These are phyloP conservation scores for Amorphotheca resinae DNA, from an alignment of 495 filamentous ascomycete genomes.

Conservation along the genomic window DNA sequence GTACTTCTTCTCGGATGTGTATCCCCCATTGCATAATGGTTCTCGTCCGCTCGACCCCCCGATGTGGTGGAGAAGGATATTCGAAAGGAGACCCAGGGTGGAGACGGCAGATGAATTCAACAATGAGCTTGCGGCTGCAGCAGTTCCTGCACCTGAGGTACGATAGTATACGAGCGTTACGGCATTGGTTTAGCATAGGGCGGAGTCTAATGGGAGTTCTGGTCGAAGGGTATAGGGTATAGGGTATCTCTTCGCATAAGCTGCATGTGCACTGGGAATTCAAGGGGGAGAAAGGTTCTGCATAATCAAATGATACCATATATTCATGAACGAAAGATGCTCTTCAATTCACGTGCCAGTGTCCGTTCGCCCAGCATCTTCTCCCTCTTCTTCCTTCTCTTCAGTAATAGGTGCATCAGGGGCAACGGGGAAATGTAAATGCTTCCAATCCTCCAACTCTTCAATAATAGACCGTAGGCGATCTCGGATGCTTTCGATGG, in stretches of 20 bases:
- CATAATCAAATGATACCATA: conserved; percentile 14
- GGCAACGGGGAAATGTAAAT: conserved; percentile 48
- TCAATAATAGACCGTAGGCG: conserved; percentile 80
- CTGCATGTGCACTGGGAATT: not conserved
- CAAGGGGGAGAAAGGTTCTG: not conserved
- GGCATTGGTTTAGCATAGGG: conserved; percentile 1
- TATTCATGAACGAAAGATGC: conserved; percentile 1
- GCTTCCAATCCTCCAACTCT: conserved; percentile 88
- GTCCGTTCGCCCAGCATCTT: conserved; percentile 11
- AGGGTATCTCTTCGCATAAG: conserved; percentile 1
- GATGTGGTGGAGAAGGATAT: conserved; percentile 78
- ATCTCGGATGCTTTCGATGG: conserved; percentile 90
- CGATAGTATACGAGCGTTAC: conserved; percentile 6
- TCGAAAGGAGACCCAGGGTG: conserved; percentile 42
- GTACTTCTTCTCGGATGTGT: conserved; percentile 98
- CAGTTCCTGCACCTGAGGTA: conserved; percentile 26
- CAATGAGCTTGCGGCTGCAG: conserved; percentile 40
- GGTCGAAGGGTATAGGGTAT: not conserved
- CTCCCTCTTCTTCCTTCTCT: conserved; percentile 19
- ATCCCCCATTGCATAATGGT: conserved; percentile 77
- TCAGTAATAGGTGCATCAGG: conserved; percentile 21
- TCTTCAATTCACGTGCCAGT: conserved; percentile 1
- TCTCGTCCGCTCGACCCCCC: conserved; percentile 84
- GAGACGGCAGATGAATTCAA: conserved; percentile 36
- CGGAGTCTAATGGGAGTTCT: conserved; percentile 9